These are phyloP conservation scores for Saccharomycopsis hybrid DNA, from an alignment of 1,139 yeast species.

Conservation along the genomic window DNA sequence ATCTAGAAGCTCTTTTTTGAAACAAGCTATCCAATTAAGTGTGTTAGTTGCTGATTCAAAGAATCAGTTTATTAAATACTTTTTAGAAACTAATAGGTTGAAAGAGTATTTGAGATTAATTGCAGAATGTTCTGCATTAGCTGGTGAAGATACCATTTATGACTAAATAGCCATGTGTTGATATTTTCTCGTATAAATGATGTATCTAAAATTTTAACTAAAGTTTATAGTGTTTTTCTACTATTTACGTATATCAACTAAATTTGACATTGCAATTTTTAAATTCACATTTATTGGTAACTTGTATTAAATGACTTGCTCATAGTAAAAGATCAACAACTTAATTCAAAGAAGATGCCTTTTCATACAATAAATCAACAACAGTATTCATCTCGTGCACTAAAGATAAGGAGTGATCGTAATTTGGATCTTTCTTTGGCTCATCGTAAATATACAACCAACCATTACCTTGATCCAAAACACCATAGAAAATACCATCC, in stretches of 20 bases:
- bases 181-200: too few species aligned
- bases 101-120: constrained; percentile 53
- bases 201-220: too few species aligned
- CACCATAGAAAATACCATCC: constrained; percentile 91
- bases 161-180: neutral
- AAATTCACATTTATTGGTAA: too few species aligned
- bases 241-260: too few species aligned
- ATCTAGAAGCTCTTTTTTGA: too few species aligned
- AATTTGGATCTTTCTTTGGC: constrained; percentile 83
- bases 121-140: constrained; percentile 51
- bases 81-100: constrained; percentile 54
- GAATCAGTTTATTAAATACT: constrained; percentile 44
- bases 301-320: too few species aligned
- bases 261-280: too few species aligned
- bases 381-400: constrained; percentile 82
- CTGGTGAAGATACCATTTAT: constrained; percentile 26
- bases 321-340: too few species aligned
- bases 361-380: constrained; percentile 88
- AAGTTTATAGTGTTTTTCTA: too few species aligned
- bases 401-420: constrained; percentile 81
- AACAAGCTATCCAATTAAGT: constrained; percentile 53
- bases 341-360: constrained; percentile 73
- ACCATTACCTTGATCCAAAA: constrained; percentile 96
- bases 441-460: constrained; percentile 92
- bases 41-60: constrained; percentile 46